Base-by-base conservation (phyloP, 2,329 filamentous ascomycete genomes). In the Xylariales sp. region DNA sequence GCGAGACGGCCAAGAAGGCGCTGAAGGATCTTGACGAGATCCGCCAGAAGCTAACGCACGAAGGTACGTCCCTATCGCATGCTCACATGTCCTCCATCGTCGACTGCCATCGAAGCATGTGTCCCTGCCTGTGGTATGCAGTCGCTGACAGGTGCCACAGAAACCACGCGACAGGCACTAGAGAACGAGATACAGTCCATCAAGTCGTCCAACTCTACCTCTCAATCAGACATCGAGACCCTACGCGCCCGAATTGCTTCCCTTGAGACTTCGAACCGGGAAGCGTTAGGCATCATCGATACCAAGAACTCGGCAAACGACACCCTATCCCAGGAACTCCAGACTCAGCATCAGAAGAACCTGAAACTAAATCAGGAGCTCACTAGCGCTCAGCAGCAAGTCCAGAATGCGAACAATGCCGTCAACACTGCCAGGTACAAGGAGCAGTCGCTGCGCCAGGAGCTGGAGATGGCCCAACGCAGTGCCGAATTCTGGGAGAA, bases 401-500 rank as follows among this genome's bases (percentile, higher is more conserved):
- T 89, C 14, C 91, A 97, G 60, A 76, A 82, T 31, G 82, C 89
- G 18, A 87, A 90, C 59, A 87, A 87, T 19, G 79, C 86, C 18
- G 80, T 85, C 2, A 88, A 83, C 29, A 88, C 81, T 44, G 82
- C 89, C 47, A 94, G 89, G 55, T 96, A 95, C 70, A 84, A 87
- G 49, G 89, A 96, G 61, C 88, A 96, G 58, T 86, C 82, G 21
- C 70, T 97, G 10, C 83, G 93, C 62, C 90, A 96, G 61, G 90
- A 97, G 61, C 75, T 97, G 25, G 88, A 95, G 31, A 73, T 94
- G 42, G 80, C 91, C 14, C 89, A 88, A 60, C 86, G 85, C 56
- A 95, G 89, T 67, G 87, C 88, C 50, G 91, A 97, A 54, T 98
- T 89, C 86, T 84, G 93, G 42, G 88, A 96, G 57, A 82, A 76